Percentiles rank a stretch among this genome's conserved stretches.
Conservation (phyloP, 495 filamentous ascomycete genomes). For the Symbiotaphrina buchneri region DNA sequence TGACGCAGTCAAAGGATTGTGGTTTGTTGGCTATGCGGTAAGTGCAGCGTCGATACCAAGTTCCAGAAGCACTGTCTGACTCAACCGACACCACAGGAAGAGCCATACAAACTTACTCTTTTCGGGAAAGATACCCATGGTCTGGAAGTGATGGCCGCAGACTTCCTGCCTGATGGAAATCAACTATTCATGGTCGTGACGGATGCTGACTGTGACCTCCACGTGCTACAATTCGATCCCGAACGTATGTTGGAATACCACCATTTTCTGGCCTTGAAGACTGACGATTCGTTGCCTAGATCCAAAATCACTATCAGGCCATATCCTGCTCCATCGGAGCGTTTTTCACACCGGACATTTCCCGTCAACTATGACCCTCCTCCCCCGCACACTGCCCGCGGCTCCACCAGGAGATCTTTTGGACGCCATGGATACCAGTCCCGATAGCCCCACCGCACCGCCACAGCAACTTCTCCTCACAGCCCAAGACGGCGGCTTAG, state of each 20-base stretch:
- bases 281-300: conserved; percentile 24
- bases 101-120: conserved; percentile 86
- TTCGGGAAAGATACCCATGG: conserved; percentile 64
- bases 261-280: conserved; percentile 1
- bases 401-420: conserved; percentile 17
- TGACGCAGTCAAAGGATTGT: conserved; percentile 80
- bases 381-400: conserved; percentile 34
- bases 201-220: conserved; percentile 68
- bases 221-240: conserved; percentile 83
- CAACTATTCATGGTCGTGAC: conserved; percentile 64
- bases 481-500: conserved; percentile 48
- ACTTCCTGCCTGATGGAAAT: conserved; percentile 73
- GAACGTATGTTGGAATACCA: conserved; percentile 31
- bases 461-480: conserved; percentile 43
- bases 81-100: conserved; percentile 29
- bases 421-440: conserved; percentile 17
- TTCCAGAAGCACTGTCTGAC: neutral
- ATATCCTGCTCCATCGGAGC: conserved; percentile 62
- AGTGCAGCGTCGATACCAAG: conserved; percentile 3
- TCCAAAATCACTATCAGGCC: conserved; percentile 78
- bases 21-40: conserved; percentile 85
- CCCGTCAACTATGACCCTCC: conserved; percentile 45
- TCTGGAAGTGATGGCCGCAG: conserved; percentile 59
- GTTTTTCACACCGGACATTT: conserved; percentile 74
- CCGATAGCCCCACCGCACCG: conserved; percentile 8